Percentiles rank a stretch among this genome's conserved stretches.
Conservation (phyloP, 805 yeast genomes). For the Starmerella kuoi region DNA sequence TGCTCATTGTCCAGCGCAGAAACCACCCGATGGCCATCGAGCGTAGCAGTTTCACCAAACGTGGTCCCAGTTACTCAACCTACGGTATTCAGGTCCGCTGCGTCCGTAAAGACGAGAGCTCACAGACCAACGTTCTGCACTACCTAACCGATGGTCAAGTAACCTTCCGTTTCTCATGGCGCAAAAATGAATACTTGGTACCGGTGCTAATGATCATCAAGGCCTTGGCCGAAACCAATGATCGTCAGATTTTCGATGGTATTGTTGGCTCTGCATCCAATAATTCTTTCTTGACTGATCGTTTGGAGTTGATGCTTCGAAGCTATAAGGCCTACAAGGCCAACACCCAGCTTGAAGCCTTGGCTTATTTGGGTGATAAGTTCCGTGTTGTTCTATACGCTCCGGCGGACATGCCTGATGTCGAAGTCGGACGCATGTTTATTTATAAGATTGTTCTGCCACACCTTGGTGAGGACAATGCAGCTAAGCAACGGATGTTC, state of each 20-base stretch:
- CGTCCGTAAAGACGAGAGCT: slow-evolving; percentile 93
- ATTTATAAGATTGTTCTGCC: slow-evolving; percentile 76
- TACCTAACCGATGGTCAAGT: slow-evolving; percentile 92
- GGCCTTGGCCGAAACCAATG: slow-evolving; percentile 81
- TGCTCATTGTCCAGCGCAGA: slow-evolving; percentile 95
- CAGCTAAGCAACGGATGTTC: slow-evolving; percentile 76
- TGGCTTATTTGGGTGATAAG: slow-evolving; percentile 89
- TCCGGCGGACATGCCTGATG: slow-evolving; percentile 74
- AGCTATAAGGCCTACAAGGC: slow-evolving; percentile 72
- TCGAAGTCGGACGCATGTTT: slow-evolving; percentile 81
- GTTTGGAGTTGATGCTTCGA: slow-evolving; percentile 84
- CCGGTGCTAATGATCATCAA: slow-evolving; percentile 88
- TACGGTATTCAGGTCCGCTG: slow-evolving; percentile 90
- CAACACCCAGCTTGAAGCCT: slow-evolving; percentile 72
- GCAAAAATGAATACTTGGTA: slow-evolving; percentile 85
- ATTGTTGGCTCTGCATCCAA: slow-evolving; percentile 78
- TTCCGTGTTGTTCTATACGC: slow-evolving; percentile 89
- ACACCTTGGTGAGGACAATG: slow-evolving; percentile 52
- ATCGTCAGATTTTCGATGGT: slow-evolving; percentile 91
- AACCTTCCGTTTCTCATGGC: slow-evolving; percentile 93
- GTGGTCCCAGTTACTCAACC: slow-evolving; percentile 82
- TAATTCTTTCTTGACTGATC: slow-evolving; percentile 93
- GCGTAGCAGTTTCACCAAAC: slow-evolving; percentile 84
- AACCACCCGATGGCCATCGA: slow-evolving; percentile 97
- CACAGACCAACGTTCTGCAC: slow-evolving; percentile 95